phyloP scores from a whole-genome alignment of 2,329 filamentous ascomycete genomes.

The Venturia pyrina region DNA sequence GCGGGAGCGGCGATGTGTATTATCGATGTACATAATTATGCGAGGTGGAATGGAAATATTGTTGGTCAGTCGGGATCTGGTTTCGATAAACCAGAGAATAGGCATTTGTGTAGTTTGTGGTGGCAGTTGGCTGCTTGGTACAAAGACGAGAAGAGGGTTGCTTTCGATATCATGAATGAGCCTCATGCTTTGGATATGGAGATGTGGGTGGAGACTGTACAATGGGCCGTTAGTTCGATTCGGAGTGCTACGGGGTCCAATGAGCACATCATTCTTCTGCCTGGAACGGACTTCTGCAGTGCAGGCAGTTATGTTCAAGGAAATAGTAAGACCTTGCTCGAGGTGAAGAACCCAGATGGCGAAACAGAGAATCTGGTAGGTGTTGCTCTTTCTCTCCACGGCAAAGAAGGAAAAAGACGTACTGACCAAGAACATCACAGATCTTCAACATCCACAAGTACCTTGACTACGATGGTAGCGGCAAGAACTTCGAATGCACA shows the following conservation, averaged over 20 bases:
- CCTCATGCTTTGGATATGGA: slow-evolving; percentile 48
- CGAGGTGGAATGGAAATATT: slow-evolving; percentile 49
- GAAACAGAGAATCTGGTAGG: slow-evolving; percentile 42
- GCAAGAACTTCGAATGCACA: slow-evolving; percentile 24
- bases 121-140: slow-evolving; percentile 46
- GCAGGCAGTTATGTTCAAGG: slow-evolving; percentile 21
- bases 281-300: slow-evolving; percentile 49
- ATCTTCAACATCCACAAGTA: slow-evolving; percentile 35
- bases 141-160: slow-evolving; percentile 41
- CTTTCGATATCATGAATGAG: slow-evolving; percentile 61
- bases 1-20: slow-evolving; percentile 48
- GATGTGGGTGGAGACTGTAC: slow-evolving; percentile 50
- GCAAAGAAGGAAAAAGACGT: neutral
- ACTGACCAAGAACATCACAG: neutral
- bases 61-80: slow-evolving; percentile 42
- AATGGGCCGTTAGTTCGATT: slow-evolving; percentile 55
- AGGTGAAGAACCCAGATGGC: slow-evolving; percentile 50
- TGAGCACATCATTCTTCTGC: slow-evolving; percentile 52
- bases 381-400: neutral
- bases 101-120: slow-evolving; percentile 51
- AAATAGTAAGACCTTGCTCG: slow-evolving; percentile 36
- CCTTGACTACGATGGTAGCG: slow-evolving; percentile 29
- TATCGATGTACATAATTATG: slow-evolving; percentile 43
- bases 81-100: slow-evolving; percentile 47
- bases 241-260: slow-evolving; percentile 50